Evolutionary conservation across 2,329 filamentous ascomycete genomes (phyloP).

Genomic region (Cercospora zeae-maydis): DNA sequence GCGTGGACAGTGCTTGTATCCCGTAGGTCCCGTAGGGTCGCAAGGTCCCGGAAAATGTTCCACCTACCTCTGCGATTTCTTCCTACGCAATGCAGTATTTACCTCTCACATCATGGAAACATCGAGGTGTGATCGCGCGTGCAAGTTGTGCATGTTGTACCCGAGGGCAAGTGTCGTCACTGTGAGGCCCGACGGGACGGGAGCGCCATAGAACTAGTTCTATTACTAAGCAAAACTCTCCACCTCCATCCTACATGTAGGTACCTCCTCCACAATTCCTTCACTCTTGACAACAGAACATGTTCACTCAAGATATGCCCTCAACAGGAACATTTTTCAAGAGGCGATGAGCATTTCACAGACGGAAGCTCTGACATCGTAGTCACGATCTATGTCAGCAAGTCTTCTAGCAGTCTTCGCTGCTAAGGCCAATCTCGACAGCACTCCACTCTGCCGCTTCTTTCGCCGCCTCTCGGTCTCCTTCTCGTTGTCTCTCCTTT

Average conservation of each 20-base stretch:
- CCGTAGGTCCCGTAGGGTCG: no score
- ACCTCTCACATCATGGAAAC: neutral
- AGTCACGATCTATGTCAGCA: neutral
- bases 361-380: no score
- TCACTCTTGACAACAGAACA: neutral
- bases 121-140: neutral
- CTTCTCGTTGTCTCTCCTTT: slow-evolving; percentile 47
- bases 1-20: no score
- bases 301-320: neutral
- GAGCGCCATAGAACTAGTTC: no score
- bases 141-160: neutral
- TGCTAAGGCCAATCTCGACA: neutral
- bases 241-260: no score
- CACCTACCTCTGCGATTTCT: neutral
- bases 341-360: neutral
- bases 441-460: neutral
- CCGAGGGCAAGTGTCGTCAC: neutral
- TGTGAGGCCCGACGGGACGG: neutral
- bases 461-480: no score
- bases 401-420: neutral
- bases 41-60: neutral
- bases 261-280: neutral
- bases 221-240: neutral
- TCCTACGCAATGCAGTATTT: neutral
- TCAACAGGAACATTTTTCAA: neutral